Conservation (phyloP, 352 stramenopile species). For the Pythium grandisporangium region DNA sequence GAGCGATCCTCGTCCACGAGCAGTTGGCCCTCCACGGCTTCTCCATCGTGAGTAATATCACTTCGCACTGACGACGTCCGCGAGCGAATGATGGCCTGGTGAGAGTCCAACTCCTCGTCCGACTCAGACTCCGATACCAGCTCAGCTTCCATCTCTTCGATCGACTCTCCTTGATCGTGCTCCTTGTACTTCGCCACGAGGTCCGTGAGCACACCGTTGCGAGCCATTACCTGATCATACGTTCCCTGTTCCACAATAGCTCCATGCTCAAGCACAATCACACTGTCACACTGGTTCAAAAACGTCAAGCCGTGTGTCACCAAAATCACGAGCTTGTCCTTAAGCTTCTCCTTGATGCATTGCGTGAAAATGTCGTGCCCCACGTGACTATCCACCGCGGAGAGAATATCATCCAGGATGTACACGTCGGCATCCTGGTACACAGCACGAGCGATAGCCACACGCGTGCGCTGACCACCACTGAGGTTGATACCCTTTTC, state of each 20-base stretch:
- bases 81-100: conserved; percentile 23
- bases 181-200: conserved; percentile 53
- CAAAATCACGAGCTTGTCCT: conserved; percentile 88
- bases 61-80: conserved; percentile 43
- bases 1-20: conserved; percentile 67
- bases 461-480: conserved; percentile 92
- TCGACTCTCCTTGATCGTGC: conserved; percentile 28
- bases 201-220: conserved; percentile 53
- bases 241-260: conserved; percentile 40
- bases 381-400: conserved; percentile 96
- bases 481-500: conserved; percentile 97
- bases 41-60: conserved; percentile 33
- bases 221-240: conserved; percentile 46
- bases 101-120: conserved; percentile 28
- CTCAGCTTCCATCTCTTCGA: conserved; percentile 25
- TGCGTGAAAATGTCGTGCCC: conserved; percentile 92
- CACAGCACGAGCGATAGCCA: conserved; percentile 90
- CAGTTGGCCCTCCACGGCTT: conserved; percentile 24
- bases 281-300: conserved; percentile 42
- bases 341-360: conserved; percentile 83
- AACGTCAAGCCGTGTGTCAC: conserved; percentile 89
- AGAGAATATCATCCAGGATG: conserved; percentile 95
- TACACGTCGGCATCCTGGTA: conserved; percentile 94
- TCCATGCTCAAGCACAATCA: conserved; percentile 55
- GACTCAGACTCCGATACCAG: conserved; percentile 12